Conservation (phyloP, 2,329 filamentous ascomycete species). For the Ophiostoma fasciatum region DNA sequence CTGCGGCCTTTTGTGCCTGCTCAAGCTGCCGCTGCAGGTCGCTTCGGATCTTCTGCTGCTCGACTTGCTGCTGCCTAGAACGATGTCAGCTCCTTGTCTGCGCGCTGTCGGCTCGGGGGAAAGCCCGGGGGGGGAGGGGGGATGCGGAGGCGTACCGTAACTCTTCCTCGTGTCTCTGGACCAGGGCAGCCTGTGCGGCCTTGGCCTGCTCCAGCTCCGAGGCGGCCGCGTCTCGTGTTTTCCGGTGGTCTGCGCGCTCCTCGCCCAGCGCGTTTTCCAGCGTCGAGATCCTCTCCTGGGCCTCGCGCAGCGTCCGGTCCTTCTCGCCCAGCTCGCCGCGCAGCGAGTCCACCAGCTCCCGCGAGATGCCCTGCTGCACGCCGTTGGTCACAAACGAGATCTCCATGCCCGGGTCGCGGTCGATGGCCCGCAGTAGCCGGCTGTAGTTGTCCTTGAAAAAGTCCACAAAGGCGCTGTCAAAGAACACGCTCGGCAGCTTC, state of each 20-base stretch:
- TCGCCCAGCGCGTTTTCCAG: conserved; percentile 47
- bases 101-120: too few relatives aligned
- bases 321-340: conserved; percentile 64
- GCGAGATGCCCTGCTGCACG: conserved; percentile 78
- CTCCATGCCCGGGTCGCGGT: conserved; percentile 80
- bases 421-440: conserved; percentile 67
- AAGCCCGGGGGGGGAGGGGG: too few relatives aligned
- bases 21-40: conserved; percentile 15
- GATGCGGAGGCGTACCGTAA: conserved; percentile 19
- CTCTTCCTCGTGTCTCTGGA: conserved; percentile 55
- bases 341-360: conserved; percentile 78
- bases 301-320: conserved; percentile 34
- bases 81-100: too few relatives aligned
- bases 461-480: conserved; percentile 76
- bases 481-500: conserved; percentile 64
- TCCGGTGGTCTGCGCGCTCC: conserved; percentile 57
- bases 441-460: conserved; percentile 96
- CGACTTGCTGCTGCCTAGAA: conserved; percentile 11
- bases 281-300: conserved; percentile 28
- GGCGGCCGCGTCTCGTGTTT: conserved; percentile 42
- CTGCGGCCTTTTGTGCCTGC: conserved; percentile 30
- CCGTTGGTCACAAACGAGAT: conserved; percentile 67
- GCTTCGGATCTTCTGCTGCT: conserved; percentile 11
- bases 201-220: conserved; percentile 30
- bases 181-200: conserved; percentile 21